Percentiles rank a stretch among this genome's conserved stretches.
These are phyloP conservation scores for Salix viminalis DNA, from an alignment of 345 rosid genomes.

Conservation along the genomic window DNA sequence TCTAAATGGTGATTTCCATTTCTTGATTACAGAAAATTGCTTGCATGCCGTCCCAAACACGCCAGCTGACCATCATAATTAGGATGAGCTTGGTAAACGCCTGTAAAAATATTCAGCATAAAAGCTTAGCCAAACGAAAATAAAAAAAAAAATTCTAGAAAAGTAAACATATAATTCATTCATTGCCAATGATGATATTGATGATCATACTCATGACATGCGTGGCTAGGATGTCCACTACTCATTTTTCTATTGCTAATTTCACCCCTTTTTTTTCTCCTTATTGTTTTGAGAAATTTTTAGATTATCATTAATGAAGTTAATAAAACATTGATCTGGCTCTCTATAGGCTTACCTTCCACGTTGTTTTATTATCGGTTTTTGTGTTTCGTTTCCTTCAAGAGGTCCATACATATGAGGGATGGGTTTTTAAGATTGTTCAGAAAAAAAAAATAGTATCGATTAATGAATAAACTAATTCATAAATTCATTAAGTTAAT, in stretches of 20 bases:
- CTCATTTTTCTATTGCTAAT: not conserved
- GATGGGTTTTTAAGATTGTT: too few relatives aligned
- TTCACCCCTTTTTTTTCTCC: not conserved
- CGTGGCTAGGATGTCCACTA: not conserved
- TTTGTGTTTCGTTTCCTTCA: not conserved
- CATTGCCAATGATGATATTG: not conserved
- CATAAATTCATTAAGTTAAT: too few relatives aligned
- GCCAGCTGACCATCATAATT: not conserved
- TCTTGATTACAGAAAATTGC: not conserved
- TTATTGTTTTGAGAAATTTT: not conserved
- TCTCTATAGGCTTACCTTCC: not conserved
- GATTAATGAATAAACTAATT: too few relatives aligned
- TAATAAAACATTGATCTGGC: not conserved
- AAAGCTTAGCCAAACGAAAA: not conserved
- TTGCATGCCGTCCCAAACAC: not conserved
- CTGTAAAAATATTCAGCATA: not conserved
- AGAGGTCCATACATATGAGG: not conserved
- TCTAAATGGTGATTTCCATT: not conserved
- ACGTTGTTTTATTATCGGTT: not conserved
- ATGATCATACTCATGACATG: not conserved
- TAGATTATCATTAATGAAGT: not conserved
- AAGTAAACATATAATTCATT: not conserved
- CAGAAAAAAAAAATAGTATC: not conserved
- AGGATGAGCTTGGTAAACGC: not conserved
- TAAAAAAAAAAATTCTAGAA: too few relatives aligned